phyloP scores from a whole-genome alignment of 345 rosid genomes.

The Hibiscus mutabilis region DNA sequence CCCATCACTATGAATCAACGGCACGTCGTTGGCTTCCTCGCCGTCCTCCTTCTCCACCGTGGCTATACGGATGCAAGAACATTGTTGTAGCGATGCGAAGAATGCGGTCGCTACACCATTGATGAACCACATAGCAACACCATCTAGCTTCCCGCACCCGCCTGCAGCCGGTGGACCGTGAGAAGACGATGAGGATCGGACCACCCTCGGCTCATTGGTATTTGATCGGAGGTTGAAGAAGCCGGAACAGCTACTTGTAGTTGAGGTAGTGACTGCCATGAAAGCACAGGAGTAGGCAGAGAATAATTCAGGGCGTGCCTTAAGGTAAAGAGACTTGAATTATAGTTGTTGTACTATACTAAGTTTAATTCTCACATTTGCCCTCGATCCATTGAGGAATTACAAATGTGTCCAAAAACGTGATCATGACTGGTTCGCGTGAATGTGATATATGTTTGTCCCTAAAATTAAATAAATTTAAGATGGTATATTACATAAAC shows the following conservation, averaged over 20 bases:
- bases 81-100: conserved; percentile 51
- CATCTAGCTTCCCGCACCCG: conserved; percentile 47
- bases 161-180: conserved; percentile 23
- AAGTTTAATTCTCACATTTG: neutral
- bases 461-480: neutral
- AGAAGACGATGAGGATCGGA: conserved; percentile 18
- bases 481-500: too few species aligned
- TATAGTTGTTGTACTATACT: neutral
- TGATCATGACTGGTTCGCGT: conserved; percentile 4
- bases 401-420: neutral
- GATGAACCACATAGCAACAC: conserved; percentile 60
- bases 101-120: conserved; percentile 52
- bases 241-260: conserved; percentile 17
- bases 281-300: neutral
- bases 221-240: conserved; percentile 32
- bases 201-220: conserved; percentile 21
- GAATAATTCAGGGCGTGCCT: neutral
- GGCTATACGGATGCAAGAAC: conserved; percentile 57
- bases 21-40: conserved; percentile 45
- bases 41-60: conserved; percentile 38
- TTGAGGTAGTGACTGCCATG: conserved; percentile 42
- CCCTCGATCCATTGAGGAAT: conserved; percentile 2
- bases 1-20: conserved; percentile 42
- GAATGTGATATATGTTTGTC: neutral
- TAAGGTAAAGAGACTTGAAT: neutral